A percentile compares a stretch with the other conserved stretches of the same genome.
phyloP scores from a whole-genome alignment of 306 rosid genomes.

The Begonia loranthoides region DNA sequence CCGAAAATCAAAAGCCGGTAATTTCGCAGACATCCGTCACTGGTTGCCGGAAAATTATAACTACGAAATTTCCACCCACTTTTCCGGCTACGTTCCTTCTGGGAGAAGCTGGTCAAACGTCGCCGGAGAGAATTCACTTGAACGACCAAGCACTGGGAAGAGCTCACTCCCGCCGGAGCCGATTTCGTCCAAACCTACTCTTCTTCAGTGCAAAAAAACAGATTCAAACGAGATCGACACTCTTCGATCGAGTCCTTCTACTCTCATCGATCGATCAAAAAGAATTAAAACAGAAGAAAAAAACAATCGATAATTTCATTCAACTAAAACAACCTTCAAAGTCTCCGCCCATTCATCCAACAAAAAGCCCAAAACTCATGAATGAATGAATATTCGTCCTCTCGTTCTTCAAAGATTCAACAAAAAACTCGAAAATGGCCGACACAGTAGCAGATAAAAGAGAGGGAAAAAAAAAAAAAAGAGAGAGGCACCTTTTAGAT shows the following conservation, averaged over 20 bases:
- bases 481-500: conserved; percentile 4
- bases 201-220: background rate
- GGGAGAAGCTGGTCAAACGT: background rate
- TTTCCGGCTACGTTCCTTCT: background rate
- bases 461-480: conserved; percentile 6
- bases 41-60: background rate
- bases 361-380: background rate
- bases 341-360: background rate
- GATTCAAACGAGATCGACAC: conserved; percentile 1
- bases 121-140: background rate
- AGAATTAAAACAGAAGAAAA: background rate
- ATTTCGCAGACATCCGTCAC: background rate
- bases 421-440: conserved; percentile 6
- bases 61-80: conserved; percentile 5
- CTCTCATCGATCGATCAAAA: background rate
- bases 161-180: background rate
- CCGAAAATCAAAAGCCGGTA: background rate
- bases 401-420: conserved; percentile 9
- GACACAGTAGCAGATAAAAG: conserved; percentile 15
- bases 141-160: background rate
- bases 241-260: background rate
- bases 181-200: background rate
- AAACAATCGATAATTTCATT: background rate
- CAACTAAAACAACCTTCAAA: too few relatives aligned
- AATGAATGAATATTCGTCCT: background rate